Evolutionary conservation across 768 basidiomycete genomes (phyloP).

Genomic region (Pisolithus orientalis): DNA sequence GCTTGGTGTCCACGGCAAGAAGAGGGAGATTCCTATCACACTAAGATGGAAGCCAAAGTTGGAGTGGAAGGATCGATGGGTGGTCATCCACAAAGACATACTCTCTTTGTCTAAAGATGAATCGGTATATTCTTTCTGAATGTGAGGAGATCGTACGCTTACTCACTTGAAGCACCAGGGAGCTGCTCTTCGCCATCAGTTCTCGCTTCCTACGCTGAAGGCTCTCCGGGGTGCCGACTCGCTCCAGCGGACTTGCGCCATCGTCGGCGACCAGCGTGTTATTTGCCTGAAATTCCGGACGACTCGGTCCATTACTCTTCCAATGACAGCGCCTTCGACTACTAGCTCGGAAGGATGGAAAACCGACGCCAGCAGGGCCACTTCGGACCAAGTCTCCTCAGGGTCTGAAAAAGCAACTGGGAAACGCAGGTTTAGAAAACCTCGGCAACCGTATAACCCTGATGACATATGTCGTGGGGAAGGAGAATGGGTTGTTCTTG

Average conservation of each 20-base stretch:
- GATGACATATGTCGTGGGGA: slow-evolving; percentile 13
- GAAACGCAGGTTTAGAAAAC: not conserved
- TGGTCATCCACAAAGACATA: slow-evolving; percentile 51
- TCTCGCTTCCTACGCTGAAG: slow-evolving; percentile 35
- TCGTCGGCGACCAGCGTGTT: slow-evolving; percentile 23
- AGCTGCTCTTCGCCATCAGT: slow-evolving; percentile 29
- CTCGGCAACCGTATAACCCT: not conserved
- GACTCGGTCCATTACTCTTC: slow-evolving; percentile 10
- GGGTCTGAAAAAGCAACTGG: slow-evolving; percentile 5
- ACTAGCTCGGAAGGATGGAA: slow-evolving; percentile 12
- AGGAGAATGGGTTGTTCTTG: slow-evolving; percentile 47
- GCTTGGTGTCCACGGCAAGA: not conserved
- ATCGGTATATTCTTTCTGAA: slow-evolving; percentile 34
- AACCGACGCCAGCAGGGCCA: not conserved
- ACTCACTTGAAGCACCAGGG: slow-evolving; percentile 27
- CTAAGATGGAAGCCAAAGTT: slow-evolving; percentile 29
- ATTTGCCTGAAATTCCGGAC: slow-evolving; percentile 37
- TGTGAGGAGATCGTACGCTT: not conserved
- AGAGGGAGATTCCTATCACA: slow-evolving; percentile 10
- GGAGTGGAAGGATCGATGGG: slow-evolving; percentile 62
- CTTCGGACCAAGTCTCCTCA: not conserved
- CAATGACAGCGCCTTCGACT: slow-evolving; percentile 19
- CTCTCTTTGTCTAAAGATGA: slow-evolving; percentile 50
- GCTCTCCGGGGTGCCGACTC: slow-evolving; percentile 41
- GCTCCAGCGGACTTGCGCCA: slow-evolving; percentile 25